Conservation (phyloP, 2,329 filamentous ascomycete genomes). For the Colletotrichum liriopes region DNA sequence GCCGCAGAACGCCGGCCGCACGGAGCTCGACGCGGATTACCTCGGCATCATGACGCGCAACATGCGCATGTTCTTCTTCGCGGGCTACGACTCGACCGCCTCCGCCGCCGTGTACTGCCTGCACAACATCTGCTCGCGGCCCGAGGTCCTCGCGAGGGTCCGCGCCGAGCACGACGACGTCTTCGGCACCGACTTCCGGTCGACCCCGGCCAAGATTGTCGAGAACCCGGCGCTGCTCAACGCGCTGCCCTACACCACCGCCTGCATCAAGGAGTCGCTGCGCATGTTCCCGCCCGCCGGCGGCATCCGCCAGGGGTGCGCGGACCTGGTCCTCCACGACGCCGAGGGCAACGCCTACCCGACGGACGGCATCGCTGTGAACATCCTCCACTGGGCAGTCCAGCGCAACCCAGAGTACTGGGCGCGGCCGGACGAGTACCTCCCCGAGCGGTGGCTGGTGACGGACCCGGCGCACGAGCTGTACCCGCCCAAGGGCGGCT, state of each 20-base stretch:
- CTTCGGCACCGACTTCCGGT: constrained; percentile 55
- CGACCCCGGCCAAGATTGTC: constrained; percentile 19
- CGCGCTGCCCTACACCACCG: constrained; percentile 67
- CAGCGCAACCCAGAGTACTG: constrained; percentile 60
- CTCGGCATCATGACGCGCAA: constrained; percentile 49
- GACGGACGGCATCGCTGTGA: constrained; percentile 61
- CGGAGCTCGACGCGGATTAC: constrained; percentile 47
- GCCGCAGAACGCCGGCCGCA: constrained; percentile 43
- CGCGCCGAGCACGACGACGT: constrained; percentile 66
- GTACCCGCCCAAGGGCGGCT: constrained; percentile 57
- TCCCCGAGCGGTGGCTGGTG: constrained; percentile 64
- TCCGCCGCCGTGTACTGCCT: constrained; percentile 51
- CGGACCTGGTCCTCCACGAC: constrained; percentile 58
- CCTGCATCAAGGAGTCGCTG: constrained; percentile 70
- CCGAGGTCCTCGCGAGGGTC: constrained; percentile 48
- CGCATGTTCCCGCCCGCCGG: constrained; percentile 68
- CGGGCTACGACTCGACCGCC: constrained; percentile 58
- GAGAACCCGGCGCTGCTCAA: constrained; percentile 63
- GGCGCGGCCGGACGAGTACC: constrained; percentile 60
- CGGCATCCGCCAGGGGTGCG: constrained; percentile 57
- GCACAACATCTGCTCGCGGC: constrained; percentile 51
- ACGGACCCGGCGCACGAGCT: constrained; percentile 33
- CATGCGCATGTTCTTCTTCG: constrained; percentile 56
- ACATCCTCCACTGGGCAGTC: constrained; percentile 55
- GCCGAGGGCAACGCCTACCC: constrained; percentile 61